These are phyloP conservation scores for Lobosporangium transversale DNA, from an alignment of 192 early-diverging fungal species.

Conservation along the genomic window DNA sequence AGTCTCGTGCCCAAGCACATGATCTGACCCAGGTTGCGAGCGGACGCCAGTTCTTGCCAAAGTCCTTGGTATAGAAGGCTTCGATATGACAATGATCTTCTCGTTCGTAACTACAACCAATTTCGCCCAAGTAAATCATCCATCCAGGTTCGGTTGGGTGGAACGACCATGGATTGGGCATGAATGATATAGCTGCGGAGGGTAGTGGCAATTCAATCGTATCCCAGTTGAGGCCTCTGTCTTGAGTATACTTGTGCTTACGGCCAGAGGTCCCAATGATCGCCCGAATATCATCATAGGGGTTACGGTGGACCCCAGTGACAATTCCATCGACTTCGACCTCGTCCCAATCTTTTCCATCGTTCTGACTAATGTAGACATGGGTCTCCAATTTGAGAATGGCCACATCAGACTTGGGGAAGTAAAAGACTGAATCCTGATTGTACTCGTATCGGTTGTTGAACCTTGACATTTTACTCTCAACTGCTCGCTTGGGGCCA, in stretches of 20 bases:
- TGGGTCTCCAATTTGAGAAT: slow-evolving; percentile 62
- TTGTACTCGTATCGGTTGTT: slow-evolving; percentile 18
- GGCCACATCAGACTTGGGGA: slow-evolving; percentile 53
- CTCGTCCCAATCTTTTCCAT: slow-evolving; percentile 69
- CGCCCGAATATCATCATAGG: slow-evolving; percentile 67
- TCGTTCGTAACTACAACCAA: slow-evolving; percentile 56
- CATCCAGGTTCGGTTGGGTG: slow-evolving; percentile 87
- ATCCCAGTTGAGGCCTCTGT: slow-evolving; percentile 67
- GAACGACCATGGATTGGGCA: slow-evolving; percentile 70
- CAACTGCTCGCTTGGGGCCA: slow-evolving; percentile 59
- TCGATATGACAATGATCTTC: slow-evolving; percentile 71
- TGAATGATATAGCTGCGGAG: slow-evolving; percentile 71
- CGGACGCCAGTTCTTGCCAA: slow-evolving; percentile 74
- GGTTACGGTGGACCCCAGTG: slow-evolving; percentile 68
- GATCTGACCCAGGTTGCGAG: slow-evolving; percentile 76
- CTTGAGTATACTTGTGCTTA: slow-evolving; percentile 66
- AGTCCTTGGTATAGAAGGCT: slow-evolving; percentile 75
- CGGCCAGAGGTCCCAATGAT: slow-evolving; percentile 67
- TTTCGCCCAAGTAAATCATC: slow-evolving; percentile 79
- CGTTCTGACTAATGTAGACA: slow-evolving; percentile 68
- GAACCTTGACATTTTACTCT: slow-evolving; percentile 37
- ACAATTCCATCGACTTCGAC: slow-evolving; percentile 50
- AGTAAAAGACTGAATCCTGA: slow-evolving; percentile 36
- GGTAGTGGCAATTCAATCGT: slow-evolving; percentile 62
- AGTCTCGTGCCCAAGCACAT: slow-evolving; percentile 76